Percentiles rank a stretch among this genome's conserved stretches.
phyloP scores from a whole-genome alignment of 1,284 basidiomycete species.

The Polyporus tsugae region DNA sequence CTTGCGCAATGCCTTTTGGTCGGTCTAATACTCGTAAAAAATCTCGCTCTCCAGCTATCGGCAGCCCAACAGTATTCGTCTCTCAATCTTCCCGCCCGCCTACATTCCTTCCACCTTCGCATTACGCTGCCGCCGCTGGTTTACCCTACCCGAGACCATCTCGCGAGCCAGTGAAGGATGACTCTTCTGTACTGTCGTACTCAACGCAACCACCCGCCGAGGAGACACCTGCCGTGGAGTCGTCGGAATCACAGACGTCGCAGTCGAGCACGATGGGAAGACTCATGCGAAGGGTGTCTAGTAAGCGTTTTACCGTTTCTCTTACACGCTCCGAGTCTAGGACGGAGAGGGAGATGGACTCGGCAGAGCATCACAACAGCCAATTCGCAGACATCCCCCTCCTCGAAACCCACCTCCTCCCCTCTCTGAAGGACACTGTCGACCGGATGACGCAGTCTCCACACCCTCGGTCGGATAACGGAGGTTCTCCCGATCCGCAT shows the following conservation, averaged over 20 bases:
- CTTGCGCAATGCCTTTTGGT: slow-evolving; percentile 30
- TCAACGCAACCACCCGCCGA: slow-evolving; percentile 31
- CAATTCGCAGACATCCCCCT: slow-evolving; percentile 60
- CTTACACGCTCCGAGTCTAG: slow-evolving; percentile 27
- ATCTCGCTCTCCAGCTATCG: slow-evolving; percentile 36
- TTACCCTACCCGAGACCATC: slow-evolving; percentile 31
- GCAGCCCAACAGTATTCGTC: slow-evolving; percentile 7
- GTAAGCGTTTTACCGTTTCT: slow-evolving; percentile 35
- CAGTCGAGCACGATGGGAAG: slow-evolving; percentile 17
- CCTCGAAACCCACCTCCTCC: slow-evolving; percentile 69
- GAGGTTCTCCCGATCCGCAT: slow-evolving; percentile 9
- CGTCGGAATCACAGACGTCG: slow-evolving; percentile 14
- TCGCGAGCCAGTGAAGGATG: not conserved
- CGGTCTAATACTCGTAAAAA: slow-evolving; percentile 36
- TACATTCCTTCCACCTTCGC: slow-evolving; percentile 65
- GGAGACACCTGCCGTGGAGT: slow-evolving; percentile 13
- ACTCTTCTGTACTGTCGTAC: not conserved
- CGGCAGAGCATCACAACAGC: slow-evolving; percentile 48
- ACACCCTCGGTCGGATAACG: slow-evolving; percentile 2
- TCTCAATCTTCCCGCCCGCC: slow-evolving; percentile 38
- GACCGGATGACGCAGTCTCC: slow-evolving; percentile 67
- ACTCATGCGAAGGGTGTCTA: slow-evolving; percentile 29
- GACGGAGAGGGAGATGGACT: slow-evolving; percentile 30
- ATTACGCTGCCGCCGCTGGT: slow-evolving; percentile 71
- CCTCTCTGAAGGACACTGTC: slow-evolving; percentile 73